Conservation (phyloP, 192 early-diverging fungal species). For the Radiomyces spectabilis region DNA sequence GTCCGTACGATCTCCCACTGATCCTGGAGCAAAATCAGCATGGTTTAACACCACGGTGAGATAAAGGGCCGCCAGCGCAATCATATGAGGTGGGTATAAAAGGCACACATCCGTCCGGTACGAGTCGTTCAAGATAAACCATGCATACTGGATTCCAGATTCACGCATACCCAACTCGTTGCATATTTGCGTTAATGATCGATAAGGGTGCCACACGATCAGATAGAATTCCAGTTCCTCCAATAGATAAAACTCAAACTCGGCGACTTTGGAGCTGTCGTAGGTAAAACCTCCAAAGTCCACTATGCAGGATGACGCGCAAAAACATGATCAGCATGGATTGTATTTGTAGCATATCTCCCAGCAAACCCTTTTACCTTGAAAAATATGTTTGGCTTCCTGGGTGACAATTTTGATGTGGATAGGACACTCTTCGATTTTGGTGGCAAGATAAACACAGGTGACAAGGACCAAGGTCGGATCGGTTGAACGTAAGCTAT, state of each 20-base stretch:
- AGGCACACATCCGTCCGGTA: conserved; percentile 73
- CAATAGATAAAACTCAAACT: conserved; percentile 87
- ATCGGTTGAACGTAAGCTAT: conserved; percentile 65
- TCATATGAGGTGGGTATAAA: conserved; percentile 85
- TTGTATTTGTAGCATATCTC: background rate
- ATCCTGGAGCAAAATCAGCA: conserved; percentile 28
- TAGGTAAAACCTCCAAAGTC: conserved; percentile 54
- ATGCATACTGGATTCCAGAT: conserved; percentile 52
- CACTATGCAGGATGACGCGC: background rate
- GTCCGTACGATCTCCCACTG: conserved; percentile 42
- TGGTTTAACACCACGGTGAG: conserved; percentile 54
- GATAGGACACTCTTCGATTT: conserved; percentile 76
- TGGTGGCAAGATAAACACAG: conserved; percentile 83
- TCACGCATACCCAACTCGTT: conserved; percentile 44
- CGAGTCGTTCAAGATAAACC: conserved; percentile 78
- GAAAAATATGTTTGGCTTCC: conserved; percentile 38
- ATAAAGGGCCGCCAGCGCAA: conserved; percentile 76
- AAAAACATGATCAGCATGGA: background rate
- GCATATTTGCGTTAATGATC: conserved; percentile 53
- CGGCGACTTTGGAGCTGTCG: conserved; percentile 72
- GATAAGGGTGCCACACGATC: conserved; percentile 86
- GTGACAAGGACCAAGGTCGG: conserved; percentile 72
- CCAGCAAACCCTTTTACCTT: conserved; percentile 21
- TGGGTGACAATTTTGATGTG: conserved; percentile 51
- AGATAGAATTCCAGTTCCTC: conserved; percentile 89